Evolutionary conservation across 2,329 filamentous ascomycete species (phyloP).

Genomic region (Venturia effusa): DNA sequence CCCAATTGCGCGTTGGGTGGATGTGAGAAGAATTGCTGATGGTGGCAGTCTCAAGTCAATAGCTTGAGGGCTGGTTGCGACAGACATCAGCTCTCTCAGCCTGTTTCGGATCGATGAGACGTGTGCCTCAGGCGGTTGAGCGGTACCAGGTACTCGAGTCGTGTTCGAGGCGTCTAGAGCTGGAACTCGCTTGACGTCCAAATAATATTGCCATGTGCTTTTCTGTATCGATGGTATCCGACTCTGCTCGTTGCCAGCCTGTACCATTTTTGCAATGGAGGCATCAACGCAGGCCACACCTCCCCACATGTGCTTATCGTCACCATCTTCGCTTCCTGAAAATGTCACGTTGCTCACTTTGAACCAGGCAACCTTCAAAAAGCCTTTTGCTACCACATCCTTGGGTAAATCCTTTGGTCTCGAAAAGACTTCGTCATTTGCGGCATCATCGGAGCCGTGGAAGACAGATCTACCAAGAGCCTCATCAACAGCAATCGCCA

Average conservation of each 20-base stretch:
- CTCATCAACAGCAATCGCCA: slow-evolving; percentile 83
- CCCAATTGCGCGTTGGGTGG: slow-evolving; percentile 86
- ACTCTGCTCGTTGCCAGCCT: slow-evolving; percentile 77
- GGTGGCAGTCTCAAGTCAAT: slow-evolving; percentile 81
- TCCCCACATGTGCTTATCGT: slow-evolving; percentile 67
- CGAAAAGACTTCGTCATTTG: slow-evolving; percentile 58
- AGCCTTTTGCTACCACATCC: slow-evolving; percentile 21
- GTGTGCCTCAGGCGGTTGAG: slow-evolving; percentile 31
- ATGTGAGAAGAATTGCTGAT: slow-evolving; percentile 76
- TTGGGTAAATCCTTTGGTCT: slow-evolving; percentile 22
- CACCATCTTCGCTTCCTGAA: slow-evolving; percentile 47
- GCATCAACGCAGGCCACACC: slow-evolving; percentile 79
- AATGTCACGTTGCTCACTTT: slow-evolving; percentile 66
- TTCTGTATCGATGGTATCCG: slow-evolving; percentile 65
- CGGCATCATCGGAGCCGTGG: slow-evolving; percentile 52
- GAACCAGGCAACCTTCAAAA: slow-evolving; percentile 70
- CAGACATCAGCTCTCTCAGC: slow-evolving; percentile 73
- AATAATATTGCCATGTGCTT: slow-evolving; percentile 82
- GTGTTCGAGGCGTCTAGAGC: not conserved
- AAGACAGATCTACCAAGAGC: slow-evolving; percentile 72
- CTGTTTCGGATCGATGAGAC: slow-evolving; percentile 44
- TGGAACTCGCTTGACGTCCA: slow-evolving; percentile 56
- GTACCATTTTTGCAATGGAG: slow-evolving; percentile 76
- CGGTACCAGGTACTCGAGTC: slow-evolving; percentile 13
- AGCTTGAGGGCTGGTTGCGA: slow-evolving; percentile 77